Conservation (phyloP, 73 alveolate species). For the Paraurostyla sp. region DNA sequence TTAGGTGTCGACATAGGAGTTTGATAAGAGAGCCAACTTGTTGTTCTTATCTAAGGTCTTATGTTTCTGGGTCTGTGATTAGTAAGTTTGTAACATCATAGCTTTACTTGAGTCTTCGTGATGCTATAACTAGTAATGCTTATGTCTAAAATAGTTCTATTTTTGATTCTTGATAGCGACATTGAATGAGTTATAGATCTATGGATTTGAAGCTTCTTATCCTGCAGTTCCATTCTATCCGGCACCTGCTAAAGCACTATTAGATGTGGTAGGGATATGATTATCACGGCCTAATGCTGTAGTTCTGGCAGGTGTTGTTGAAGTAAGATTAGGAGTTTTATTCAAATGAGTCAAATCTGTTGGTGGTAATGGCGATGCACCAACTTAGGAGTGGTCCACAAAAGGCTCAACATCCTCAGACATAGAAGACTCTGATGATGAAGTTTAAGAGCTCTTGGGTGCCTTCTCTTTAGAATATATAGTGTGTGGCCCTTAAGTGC, state of each 20-base stretch:
- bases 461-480: no score
- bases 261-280: background rate
- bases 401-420: constrained; percentile 30
- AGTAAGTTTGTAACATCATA: no score
- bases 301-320: no score
- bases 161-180: background rate
- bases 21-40: no score
- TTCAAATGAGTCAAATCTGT: background rate
- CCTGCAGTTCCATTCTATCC: background rate
- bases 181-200: background rate
- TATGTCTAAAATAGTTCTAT: no score
- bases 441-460: background rate
- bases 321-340: no score
- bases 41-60: no score
- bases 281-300: no score
- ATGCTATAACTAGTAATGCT: background rate
- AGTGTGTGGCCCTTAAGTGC: no score
- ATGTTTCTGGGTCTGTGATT: no score
- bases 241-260: constrained; percentile 29
- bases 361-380: background rate
- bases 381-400: background rate
- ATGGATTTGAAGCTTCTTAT: background rate
- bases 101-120: background rate
- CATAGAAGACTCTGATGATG: background rate
- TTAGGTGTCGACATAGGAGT: no score